Percentiles rank a stretch among this genome's conserved stretches.
phyloP scores from a whole-genome alignment of 192 early-diverging fungal species.

The Backusella sp. region DNA sequence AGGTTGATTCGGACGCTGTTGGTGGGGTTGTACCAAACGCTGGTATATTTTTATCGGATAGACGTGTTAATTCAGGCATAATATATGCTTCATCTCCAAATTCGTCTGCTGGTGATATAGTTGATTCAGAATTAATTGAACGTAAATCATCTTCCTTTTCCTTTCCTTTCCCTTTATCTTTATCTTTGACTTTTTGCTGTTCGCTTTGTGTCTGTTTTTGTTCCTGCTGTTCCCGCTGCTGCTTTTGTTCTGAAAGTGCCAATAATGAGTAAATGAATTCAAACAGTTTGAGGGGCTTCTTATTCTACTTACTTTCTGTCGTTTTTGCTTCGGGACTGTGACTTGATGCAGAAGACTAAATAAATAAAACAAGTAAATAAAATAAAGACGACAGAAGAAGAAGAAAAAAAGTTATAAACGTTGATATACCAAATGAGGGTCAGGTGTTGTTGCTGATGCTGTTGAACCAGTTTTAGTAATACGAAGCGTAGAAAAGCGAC shows the following conservation, averaged over 20 bases:
- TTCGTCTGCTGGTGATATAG: not conserved
- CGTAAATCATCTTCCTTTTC: not conserved
- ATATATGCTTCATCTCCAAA: not conserved
- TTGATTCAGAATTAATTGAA: slow-evolving; percentile 12
- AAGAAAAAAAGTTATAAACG: not conserved
- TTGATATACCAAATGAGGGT: not conserved
- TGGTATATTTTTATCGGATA: not conserved
- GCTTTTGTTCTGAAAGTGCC: not conserved
- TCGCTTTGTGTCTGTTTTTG: not conserved
- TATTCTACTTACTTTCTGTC: not conserved
- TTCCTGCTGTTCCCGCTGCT: not conserved
- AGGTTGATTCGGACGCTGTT: not conserved
- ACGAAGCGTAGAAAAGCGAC: slow-evolving; percentile 5
- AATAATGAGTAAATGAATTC: not conserved
- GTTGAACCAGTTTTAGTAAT: not conserved
- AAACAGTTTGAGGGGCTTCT: not conserved
- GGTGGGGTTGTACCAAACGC: not conserved
- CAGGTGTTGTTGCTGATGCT: not conserved
- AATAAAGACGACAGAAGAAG: not conserved
- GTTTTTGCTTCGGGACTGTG: not conserved
- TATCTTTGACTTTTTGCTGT: not conserved
- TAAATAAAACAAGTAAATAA: not conserved
- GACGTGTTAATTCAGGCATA: slow-evolving; percentile 4
- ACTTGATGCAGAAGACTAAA: not conserved
- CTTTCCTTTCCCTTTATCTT: not conserved